Conservation (phyloP, 768 basidiomycete species). For the Pisolithus tinctorius region DNA sequence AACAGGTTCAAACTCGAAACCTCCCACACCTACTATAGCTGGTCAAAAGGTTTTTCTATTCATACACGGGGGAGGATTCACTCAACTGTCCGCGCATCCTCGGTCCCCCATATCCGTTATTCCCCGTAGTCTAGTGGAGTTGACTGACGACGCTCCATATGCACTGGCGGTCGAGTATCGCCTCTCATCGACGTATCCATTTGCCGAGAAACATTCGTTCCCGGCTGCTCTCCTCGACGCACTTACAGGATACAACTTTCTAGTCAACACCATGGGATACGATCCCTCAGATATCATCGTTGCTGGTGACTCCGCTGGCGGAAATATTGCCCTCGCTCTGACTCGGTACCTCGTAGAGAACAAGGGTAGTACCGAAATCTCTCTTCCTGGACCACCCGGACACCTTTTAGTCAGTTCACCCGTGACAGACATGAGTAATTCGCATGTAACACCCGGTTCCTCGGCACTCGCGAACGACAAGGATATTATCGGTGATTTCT, state of each 20-base stretch:
- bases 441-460: not conserved
- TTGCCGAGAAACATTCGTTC: slow-evolving; percentile 21
- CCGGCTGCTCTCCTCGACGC: slow-evolving; percentile 33
- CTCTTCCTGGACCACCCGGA: slow-evolving; percentile 4
- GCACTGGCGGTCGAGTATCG: slow-evolving; percentile 26
- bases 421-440: not conserved
- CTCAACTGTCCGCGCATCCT: not conserved
- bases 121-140: not conserved
- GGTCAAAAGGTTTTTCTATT: not conserved
- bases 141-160: slow-evolving; percentile 4
- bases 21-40: not conserved
- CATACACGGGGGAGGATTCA: slow-evolving; percentile 2
- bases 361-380: not conserved
- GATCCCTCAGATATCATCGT: slow-evolving; percentile 26
- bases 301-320: slow-evolving; percentile 35
- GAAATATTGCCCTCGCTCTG: slow-evolving; percentile 25
- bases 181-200: slow-evolving; percentile 18
- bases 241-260: slow-evolving; percentile 28
- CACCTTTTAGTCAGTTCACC: slow-evolving; percentile 8
- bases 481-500: not conserved
- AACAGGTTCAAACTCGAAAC: slow-evolving; percentile 1
- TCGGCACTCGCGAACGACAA: not conserved
- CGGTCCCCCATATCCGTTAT: not conserved
- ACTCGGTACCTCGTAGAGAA: slow-evolving; percentile 11
- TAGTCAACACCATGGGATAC: slow-evolving; percentile 26